Evolutionary conservation across 805 yeast species (phyloP).

Genomic region (Jamesozyma piceae): DNA sequence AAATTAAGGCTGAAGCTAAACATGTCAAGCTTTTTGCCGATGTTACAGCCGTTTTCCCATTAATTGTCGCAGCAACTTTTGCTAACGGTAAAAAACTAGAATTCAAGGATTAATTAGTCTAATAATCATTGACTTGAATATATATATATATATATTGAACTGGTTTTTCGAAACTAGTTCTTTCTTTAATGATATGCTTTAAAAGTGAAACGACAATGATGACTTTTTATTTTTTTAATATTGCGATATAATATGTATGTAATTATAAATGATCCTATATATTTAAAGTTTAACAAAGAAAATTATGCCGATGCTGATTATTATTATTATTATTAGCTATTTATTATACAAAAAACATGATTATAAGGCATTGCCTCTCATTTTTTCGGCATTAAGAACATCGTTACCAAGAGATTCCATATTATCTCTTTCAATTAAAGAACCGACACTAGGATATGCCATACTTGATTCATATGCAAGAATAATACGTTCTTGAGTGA

Average conservation of each 20-base stretch:
- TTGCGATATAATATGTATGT: too few relatives aligned
- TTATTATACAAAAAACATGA: too few relatives aligned
- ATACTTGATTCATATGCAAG: slow-evolving; percentile 85
- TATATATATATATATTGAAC: background rate
- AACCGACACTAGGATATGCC: slow-evolving; percentile 63
- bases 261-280: too few relatives aligned
- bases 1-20: slow-evolving; percentile 88
- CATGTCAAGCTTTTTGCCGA: slow-evolving; percentile 91
- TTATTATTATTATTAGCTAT: too few relatives aligned
- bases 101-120: slow-evolving; percentile 28
- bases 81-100: slow-evolving; percentile 44
- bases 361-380: slow-evolving; percentile 46
- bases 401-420: slow-evolving; percentile 69
- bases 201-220: too few relatives aligned
- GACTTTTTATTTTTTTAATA: too few relatives aligned
- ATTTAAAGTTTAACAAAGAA: too few relatives aligned
- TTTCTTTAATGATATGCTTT: too few relatives aligned
- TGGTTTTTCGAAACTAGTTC: background rate
- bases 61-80: slow-evolving; percentile 96
- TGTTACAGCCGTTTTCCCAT: slow-evolving; percentile 88
- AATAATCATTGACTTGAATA: slow-evolving; percentile 59
- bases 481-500: slow-evolving; percentile 69
- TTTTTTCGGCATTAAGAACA: slow-evolving; percentile 59
- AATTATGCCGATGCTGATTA: too few relatives aligned
- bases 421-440: slow-evolving; percentile 58